Evolutionary conservation across 78 protist genomes (phyloP), one percentile per base, ranked within the genome.

Genomic region (Dictyostelium capitatum): DNA sequence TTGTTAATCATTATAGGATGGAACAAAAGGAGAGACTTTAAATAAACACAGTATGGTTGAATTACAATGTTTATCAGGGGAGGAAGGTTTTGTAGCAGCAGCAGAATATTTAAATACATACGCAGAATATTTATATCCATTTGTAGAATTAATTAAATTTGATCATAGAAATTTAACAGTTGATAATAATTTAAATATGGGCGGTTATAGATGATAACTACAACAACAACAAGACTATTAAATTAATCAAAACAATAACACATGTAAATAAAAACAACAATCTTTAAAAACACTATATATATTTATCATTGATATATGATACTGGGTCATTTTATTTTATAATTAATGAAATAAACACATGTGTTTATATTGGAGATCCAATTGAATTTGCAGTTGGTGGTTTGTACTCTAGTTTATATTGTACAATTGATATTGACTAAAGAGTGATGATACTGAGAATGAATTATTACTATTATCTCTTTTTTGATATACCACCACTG

Each of bases 21-120:
- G 93, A 37, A 56, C 74, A 12, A 56, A 64, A 50, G 93, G 84
- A 6, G 93, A 77, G 12, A 4, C 28, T 17, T 20, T 74, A 20
- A 65, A 56, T 46, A 87, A 87, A 50, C 50, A 74, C 7, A 78
- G 59, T 51, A 87, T 87, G 93, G 84, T 87, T 0, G 93, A 78
- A 47, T 65, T 87, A 78, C 93, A 87, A 87, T 87, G 93, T 87
- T 37, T 87, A 65, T 74, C 93, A 51, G 93, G 93, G 48, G 93
- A 87, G 51, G 93, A 87, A 50, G 93, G 93, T 20, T 87, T 87
- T 77, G 56, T 48, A 12, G 75, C 81, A 48, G 93, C 93, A 23
- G 83, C 93, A 47, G 85, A 87, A 43, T 59, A 87, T 87, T 77
- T 87, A 51, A 87, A 87, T 65, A 77, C 93, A 14, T 87, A 77